Evolutionary conservation across 257 asterid genomes (phyloP).

Genomic region (Thymus quinquecostatus): DNA sequence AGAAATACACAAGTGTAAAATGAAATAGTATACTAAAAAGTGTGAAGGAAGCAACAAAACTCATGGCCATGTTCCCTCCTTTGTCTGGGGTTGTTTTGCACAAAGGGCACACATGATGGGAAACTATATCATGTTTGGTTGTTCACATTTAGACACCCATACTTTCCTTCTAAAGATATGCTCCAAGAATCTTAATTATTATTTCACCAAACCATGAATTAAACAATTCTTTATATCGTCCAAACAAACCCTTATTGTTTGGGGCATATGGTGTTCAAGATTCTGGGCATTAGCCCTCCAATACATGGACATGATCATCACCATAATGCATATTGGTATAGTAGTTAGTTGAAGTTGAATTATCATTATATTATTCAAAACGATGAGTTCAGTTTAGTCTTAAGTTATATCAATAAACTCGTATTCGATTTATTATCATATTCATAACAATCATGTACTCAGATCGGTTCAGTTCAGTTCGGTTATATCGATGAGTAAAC

Average conservation of each 20-base stretch:
- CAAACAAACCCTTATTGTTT: slow-evolving; percentile 34
- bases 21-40: background rate
- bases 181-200: slow-evolving; percentile 30
- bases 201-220: slow-evolving; percentile 29
- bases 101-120: slow-evolving; percentile 36
- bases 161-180: slow-evolving; percentile 30
- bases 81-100: slow-evolving; percentile 24
- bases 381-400: no score
- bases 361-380: no score
- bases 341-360: slow-evolving; percentile 5
- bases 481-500: no score
- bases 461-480: no score
- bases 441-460: no score
- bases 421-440: no score
- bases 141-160: slow-evolving; percentile 32
- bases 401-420: no score
- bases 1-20: no score
- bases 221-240: slow-evolving; percentile 19
- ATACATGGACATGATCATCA: slow-evolving; percentile 21
- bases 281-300: slow-evolving; percentile 23
- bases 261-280: slow-evolving; percentile 29
- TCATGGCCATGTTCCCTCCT: slow-evolving; percentile 22
- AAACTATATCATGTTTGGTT: slow-evolving; percentile 35
- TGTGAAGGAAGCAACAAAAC: slow-evolving; percentile 18
- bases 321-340: slow-evolving; percentile 13